Evolutionary conservation across 208 protist genomes (phyloP).

Genomic region (Balamuthia mandrillaris): DNA sequence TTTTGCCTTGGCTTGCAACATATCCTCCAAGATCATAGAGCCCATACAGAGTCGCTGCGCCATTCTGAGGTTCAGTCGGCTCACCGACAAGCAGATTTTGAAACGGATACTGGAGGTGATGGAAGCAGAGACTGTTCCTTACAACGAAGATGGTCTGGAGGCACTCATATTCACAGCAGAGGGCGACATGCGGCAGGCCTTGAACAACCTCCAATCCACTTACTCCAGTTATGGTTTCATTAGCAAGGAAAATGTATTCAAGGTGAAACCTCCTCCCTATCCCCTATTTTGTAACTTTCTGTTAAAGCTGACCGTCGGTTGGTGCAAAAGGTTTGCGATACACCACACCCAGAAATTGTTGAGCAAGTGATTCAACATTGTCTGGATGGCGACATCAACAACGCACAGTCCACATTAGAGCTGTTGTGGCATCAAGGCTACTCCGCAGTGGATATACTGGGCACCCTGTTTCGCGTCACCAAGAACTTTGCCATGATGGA

Average conservation of each 20-base stretch:
- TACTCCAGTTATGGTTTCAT: conserved; percentile 89
- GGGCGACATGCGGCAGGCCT: conserved; percentile 92
- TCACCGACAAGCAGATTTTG: conserved; percentile 83
- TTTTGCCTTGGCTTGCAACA: conserved; percentile 99
- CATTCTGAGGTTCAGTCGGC: conserved; percentile 78
- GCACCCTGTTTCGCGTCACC: conserved; percentile 87
- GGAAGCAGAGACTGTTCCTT: conserved; percentile 78
- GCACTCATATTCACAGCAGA: conserved; percentile 96
- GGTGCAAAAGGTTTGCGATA: conserved; percentile 82
- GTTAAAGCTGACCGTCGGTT: background rate
- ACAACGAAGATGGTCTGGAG: conserved; percentile 92
- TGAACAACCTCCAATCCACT: conserved; percentile 97
- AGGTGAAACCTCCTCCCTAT: conserved; percentile 68
- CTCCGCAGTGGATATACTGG: conserved; percentile 91
- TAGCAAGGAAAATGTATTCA: conserved; percentile 96
- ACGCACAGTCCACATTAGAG: conserved; percentile 74
- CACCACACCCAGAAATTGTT: conserved; percentile 93
- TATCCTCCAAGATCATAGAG: conserved; percentile 98
- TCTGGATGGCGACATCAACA: conserved; percentile 72
- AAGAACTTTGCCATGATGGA: conserved; percentile 65
- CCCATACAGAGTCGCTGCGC: conserved; percentile 94
- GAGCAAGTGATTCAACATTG: conserved; percentile 84
- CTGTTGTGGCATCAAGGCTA: conserved; percentile 86
- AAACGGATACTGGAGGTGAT: conserved; percentile 86
- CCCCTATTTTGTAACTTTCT: background rate